phyloP scores from a whole-genome alignment of 2,329 filamentous ascomycete species.

The Aspergillus amoenus region DNA sequence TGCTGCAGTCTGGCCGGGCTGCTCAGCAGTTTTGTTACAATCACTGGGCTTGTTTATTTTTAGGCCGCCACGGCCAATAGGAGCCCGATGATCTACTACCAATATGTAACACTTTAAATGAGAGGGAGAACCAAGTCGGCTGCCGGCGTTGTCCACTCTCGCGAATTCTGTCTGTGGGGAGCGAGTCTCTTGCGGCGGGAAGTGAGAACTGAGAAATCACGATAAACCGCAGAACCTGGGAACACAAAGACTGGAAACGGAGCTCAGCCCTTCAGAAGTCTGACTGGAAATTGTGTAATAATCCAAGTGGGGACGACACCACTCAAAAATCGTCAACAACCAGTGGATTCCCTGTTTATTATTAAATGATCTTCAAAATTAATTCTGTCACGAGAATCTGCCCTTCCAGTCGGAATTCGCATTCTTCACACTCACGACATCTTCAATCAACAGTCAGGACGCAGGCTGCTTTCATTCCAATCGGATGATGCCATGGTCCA shows the following conservation, averaged over 20 bases:
- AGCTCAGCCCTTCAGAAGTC: background rate
- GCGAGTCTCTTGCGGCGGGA: no score
- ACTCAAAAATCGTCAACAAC: background rate
- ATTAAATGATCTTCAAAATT: slow-evolving; percentile 19
- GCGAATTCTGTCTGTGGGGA: background rate
- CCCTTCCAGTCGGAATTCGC: background rate
- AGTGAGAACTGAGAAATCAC: background rate
- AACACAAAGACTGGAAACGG: background rate
- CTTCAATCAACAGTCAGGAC: no score
- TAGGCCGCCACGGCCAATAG: slow-evolving; percentile 19
- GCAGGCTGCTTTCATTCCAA: background rate
- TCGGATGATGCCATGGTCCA: background rate
- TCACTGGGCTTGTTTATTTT: slow-evolving; percentile 20
- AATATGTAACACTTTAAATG: slow-evolving; percentile 22
- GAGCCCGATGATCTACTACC: slow-evolving; percentile 22
- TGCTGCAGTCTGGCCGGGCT: background rate
- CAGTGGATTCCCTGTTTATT: slow-evolving; percentile 16
- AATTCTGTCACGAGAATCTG: background rate
- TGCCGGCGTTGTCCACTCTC: background rate
- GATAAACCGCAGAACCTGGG: background rate
- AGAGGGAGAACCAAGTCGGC: slow-evolving; percentile 17
- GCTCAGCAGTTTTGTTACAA: slow-evolving; percentile 5
- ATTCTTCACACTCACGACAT: no score
- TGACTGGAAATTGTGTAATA: slow-evolving; percentile 15
- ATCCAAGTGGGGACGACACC: slow-evolving; percentile 7